phyloP scores from a whole-genome alignment of 441 rosid genomes.

The Pelargonium australe region DNA sequence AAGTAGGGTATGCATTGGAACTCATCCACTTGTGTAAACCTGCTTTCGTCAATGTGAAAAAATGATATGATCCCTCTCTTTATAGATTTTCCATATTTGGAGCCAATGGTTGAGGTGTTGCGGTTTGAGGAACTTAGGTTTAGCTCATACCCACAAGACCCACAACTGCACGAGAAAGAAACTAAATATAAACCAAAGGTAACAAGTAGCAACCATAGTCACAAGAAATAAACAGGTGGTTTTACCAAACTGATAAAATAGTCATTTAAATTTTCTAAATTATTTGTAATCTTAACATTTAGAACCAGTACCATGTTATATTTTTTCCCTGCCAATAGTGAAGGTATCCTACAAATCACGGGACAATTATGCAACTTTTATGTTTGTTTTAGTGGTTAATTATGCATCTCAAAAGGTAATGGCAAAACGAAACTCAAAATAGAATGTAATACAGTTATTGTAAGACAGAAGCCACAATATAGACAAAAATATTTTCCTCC shows the following conservation, averaged over 20 bases:
- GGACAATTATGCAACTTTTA: too few relatives aligned
- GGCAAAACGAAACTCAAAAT: background rate
- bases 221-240: background rate
- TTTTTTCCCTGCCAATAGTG: too few relatives aligned
- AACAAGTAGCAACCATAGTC: background rate
- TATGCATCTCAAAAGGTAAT: background rate
- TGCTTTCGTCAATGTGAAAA: conserved; percentile 64
- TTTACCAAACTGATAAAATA: too few relatives aligned
- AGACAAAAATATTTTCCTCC: too few relatives aligned
- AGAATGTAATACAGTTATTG: too few relatives aligned
- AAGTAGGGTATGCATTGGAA: conserved; percentile 71
- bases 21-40: conserved; percentile 77
- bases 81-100: conserved; percentile 86
- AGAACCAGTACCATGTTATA: too few relatives aligned
- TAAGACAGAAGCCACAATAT: too few relatives aligned
- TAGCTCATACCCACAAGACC: conserved; percentile 81
- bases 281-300: too few relatives aligned
- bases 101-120: conserved; percentile 71
- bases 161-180: conserved; percentile 56
- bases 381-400: background rate
- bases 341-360: too few relatives aligned
- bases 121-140: conserved; percentile 81
- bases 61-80: conserved; percentile 87
- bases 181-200: background rate
- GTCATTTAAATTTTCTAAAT: too few relatives aligned